Base-by-base conservation (phyloP, 2,329 filamentous ascomycete species). In the Penicillium sp. region DNA sequence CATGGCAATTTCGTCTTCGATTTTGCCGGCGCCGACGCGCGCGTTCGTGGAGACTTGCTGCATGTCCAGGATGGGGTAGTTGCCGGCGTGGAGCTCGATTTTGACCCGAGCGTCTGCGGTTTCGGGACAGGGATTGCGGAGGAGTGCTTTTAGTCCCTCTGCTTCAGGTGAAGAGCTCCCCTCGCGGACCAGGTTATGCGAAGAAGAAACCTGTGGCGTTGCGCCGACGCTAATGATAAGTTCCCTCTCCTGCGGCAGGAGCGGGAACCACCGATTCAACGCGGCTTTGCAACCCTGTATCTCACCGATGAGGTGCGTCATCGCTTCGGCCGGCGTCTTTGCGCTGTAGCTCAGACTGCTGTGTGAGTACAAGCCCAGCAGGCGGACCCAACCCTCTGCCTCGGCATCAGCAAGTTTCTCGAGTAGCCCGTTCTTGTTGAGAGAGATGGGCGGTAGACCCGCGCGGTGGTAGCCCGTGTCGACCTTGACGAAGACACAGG, bases 1-100 rank as follows among this genome's bases (percentile, higher is more conserved):
- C 35, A 92, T 76, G 0, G 84, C 90, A 34, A 94, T 82, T 66
- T 88, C 84, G 3, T 80, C 73, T 61, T 80, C 68, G 0, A 67
- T 50, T 2, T 58, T 55, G 67, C 53, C 77, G 0, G 56, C 50
- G 6, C 73, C 67, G 3, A 82, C 79, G 0, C 83, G 75, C 4
- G 89, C 87, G 67, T 88, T 85, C 0, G 90, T 91, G 0, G 90
- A 87, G 1, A 94, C 80, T 73, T 95, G 91, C 73, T 95, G 91
- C 67, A 93, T 80, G 73, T 95, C 91, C 8, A 94, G 83, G 3
- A 87, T 81, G 0, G 90, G 86, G 71, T 93, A 94, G 2, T 91
- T 88, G 34, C 90, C 90, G 0, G 90, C 90, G 71, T 93, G 90
- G 1, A 92, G 79, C 71, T 92, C 90, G 28, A 92, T 80, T 3